Conservation (phyloP, 73 alveolate genomes). For the Uronychia setigera region DNA sequence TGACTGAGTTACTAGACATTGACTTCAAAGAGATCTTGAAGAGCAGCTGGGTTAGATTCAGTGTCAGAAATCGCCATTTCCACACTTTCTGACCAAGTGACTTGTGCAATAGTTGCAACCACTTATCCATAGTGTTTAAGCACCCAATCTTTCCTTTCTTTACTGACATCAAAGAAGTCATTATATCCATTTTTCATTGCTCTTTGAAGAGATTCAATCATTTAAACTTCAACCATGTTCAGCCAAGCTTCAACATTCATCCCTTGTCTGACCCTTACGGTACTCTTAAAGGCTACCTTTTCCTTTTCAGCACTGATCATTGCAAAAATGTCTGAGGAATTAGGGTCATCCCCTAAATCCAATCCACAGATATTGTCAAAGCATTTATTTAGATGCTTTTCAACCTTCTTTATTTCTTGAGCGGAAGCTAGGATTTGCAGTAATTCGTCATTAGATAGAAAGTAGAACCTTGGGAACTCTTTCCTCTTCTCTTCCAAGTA, state of each 20-base stretch:
- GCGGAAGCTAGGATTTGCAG: constrained; percentile 94
- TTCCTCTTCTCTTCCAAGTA: constrained; percentile 91
- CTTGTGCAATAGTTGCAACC: constrained; percentile 45
- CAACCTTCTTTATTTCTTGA: constrained; percentile 73
- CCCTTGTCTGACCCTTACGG: constrained; percentile 56
- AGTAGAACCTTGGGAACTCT: constrained; percentile 92
- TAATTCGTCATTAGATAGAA: constrained; percentile 97
- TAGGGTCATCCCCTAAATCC: constrained; percentile 78
- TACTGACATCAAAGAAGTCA: constrained; percentile 48
- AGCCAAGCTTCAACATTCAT: constrained; percentile 34
- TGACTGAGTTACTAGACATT: constrained; percentile 25
- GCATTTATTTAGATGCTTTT: constrained; percentile 85
- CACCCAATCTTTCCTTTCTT: constrained; percentile 60
- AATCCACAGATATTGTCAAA: constrained; percentile 91
- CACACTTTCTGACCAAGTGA: constrained; percentile 46
- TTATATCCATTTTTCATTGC: constrained; percentile 59
- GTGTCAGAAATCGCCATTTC: constrained; percentile 42
- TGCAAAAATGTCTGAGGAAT: constrained; percentile 68
- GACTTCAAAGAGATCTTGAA: constrained; percentile 18
- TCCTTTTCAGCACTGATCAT: constrained; percentile 98
- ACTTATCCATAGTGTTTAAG: constrained; percentile 46
- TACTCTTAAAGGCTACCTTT: constrained; percentile 64
- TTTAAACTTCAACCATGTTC: constrained; percentile 52
- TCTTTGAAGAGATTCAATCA: constrained; percentile 56
- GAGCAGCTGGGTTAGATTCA: constrained; percentile 26